Evolutionary conservation across 2,329 filamentous ascomycete species (phyloP).

Genomic region (Pseudogymnoascus sp.): DNA sequence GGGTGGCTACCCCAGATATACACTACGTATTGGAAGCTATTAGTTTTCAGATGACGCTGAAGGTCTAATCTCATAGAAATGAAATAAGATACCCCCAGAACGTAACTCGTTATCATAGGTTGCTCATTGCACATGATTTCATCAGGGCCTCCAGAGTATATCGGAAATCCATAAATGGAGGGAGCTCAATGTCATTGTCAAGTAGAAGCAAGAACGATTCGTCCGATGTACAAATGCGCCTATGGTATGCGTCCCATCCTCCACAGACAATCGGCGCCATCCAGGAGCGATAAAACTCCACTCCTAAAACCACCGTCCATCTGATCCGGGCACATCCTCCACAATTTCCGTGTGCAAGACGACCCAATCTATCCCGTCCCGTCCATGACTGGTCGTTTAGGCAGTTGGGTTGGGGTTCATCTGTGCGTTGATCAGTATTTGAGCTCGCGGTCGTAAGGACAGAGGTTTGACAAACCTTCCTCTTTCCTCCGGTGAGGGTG

Average conservation of each 20-base stretch:
- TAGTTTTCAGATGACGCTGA: not conserved
- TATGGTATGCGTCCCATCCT: conserved; percentile 26
- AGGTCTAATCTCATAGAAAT: not conserved
- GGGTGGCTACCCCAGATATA: not conserved
- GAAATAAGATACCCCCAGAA: not conserved
- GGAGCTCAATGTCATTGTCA: conserved; percentile 11
- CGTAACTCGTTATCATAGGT: not conserved
- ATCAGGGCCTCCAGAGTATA: not conserved
- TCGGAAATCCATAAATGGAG: not conserved
- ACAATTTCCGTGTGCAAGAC: conserved; percentile 15
- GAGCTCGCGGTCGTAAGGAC: conserved; percentile 10
- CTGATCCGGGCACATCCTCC: conserved; percentile 22
- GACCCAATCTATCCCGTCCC: conserved; percentile 14
- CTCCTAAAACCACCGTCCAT: conserved; percentile 22
- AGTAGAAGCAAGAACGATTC: conserved; percentile 20
- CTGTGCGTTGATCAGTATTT: conserved; percentile 33
- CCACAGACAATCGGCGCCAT: conserved; percentile 22
- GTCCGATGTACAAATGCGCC: conserved; percentile 27
- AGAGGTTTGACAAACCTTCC: conserved; percentile 60
- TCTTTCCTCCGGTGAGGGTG: conserved; percentile 94
- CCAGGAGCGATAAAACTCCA: conserved; percentile 18
- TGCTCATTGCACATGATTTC: not conserved
- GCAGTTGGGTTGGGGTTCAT: conserved; percentile 82
- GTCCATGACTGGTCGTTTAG: conserved; percentile 36
- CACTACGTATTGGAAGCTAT: not conserved